Percentiles rank a stretch among this genome's conserved stretches.
Evolutionary conservation across 2,329 filamentous ascomycete species (phyloP).

Genomic region (Herpotrichia juniperi): DNA sequence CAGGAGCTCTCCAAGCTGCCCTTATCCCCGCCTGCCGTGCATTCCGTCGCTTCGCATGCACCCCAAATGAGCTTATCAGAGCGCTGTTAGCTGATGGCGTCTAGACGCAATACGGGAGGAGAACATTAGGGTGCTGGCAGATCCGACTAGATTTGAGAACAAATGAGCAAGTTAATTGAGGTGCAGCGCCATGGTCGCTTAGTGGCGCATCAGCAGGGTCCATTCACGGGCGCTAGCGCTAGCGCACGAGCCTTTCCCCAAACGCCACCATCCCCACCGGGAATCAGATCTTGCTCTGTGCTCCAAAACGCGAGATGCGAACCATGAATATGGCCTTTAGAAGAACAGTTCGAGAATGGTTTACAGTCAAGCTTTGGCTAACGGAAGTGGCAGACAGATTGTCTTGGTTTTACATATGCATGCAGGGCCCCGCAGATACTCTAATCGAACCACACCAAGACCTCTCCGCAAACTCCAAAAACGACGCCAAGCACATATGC

Average conservation of each 20-base stretch:
- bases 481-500: conserved; percentile 15
- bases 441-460: conserved; percentile 15
- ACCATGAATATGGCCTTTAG: background rate
- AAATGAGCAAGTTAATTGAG: conserved; percentile 43
- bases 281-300: conserved; percentile 1
- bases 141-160: conserved; percentile 14
- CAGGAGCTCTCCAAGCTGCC: conserved; percentile 12
- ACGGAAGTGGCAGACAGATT: conserved; percentile 21
- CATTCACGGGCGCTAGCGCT: conserved; percentile 15
- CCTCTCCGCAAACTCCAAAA: conserved; percentile 2
- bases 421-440: conserved; percentile 20
- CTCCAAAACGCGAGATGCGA: background rate
- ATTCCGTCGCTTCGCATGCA: conserved; percentile 33
- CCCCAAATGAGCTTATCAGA: conserved; percentile 23
- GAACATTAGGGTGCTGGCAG: background rate
- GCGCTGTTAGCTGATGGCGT: conserved; percentile 1
- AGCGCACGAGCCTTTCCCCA: background rate
- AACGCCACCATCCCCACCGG: background rate
- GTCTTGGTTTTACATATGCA: conserved; percentile 7
- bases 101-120: conserved; percentile 7
- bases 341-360: background rate
- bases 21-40: conserved; percentile 26
- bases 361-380: conserved; percentile 27
- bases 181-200: conserved; percentile 4
- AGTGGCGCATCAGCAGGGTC: conserved; percentile 17